Evolutionary conservation across 2,329 filamentous ascomycete species (phyloP), one percentile per base, ranked within the genome.

Genomic region (Xylariaceae sp.): DNA sequence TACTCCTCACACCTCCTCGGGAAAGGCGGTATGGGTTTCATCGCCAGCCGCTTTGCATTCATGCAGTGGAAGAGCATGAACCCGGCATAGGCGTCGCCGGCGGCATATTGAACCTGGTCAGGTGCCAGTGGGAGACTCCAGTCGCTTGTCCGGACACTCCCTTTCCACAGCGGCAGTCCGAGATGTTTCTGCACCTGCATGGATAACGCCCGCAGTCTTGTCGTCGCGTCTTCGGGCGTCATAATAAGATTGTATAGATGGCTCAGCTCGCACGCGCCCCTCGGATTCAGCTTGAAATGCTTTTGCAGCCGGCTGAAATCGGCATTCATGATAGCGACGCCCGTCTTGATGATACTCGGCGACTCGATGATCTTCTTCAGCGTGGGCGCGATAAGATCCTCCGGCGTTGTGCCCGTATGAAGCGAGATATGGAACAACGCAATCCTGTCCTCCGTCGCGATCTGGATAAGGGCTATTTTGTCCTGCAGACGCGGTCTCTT

Each of bases 11-110:
- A 64, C 15, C 61, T 45, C 13, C 55, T 62, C 8, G 68, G 68
- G 3, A 69, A 51, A 8, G 64, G 64, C 1, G 64, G 67, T 4
- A 57, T 52, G 0, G 63, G 64, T 8, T 56, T 55, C 65, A 68
- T 68, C 15, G 47, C 47, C 15, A 67, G 53, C 3, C 68, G 63
- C 51, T 66, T 67, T 9, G 65, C 60, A 34, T 69, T 67, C 65
- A 70, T 65, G 51, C 62, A 64, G 39, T 70, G 67, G 54, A 67
- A 70, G 1, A 70, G 64, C 68, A 70, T 70, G 49, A 61, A 68
- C n/a, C 62, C 55, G n/a, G 64, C 67, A 23, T 70, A 70, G 1
- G 64, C 66, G 37, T 70, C 69, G 30, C 63, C 56, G 11, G 66
- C 68, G 9, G 68, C 69, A 47, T 70, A 68, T 3, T 52, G 39